Evolutionary conservation across 2,329 filamentous ascomycete genomes (phyloP).

Genomic region (Fusarium falciforme): DNA sequence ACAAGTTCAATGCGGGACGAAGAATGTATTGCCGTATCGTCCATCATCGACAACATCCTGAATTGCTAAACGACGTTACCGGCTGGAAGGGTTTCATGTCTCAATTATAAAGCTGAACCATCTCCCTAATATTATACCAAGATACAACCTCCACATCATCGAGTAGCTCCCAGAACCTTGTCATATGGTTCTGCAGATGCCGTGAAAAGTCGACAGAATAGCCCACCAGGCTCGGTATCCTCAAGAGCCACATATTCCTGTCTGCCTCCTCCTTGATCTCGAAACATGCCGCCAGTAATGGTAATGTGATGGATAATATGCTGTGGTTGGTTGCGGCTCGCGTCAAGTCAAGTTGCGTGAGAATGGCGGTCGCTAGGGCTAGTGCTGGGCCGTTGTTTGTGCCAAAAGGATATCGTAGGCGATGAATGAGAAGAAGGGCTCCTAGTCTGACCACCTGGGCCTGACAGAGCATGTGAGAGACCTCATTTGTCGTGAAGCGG

Average conservation of each 20-base stretch:
- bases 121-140: background rate
- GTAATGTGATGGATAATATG: background rate
- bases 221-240: background rate
- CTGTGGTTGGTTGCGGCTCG: slow-evolving; percentile 2
- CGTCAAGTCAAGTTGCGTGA: slow-evolving; percentile 40
- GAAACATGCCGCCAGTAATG: slow-evolving; percentile 37
- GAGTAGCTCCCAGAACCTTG: background rate
- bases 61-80: background rate
- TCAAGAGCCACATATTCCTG: slow-evolving; percentile 2
- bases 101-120: background rate
- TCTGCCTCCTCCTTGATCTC: slow-evolving; percentile 30
- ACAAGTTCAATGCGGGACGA: slow-evolving; percentile 61
- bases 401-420: slow-evolving; percentile 38
- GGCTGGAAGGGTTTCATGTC: background rate
- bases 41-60: slow-evolving; percentile 18
- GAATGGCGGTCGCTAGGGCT: slow-evolving; percentile 35
- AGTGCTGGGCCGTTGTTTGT: slow-evolving; percentile 28
- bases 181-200: background rate
- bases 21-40: slow-evolving; percentile 49
- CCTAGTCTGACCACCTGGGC: slow-evolving; percentile 39
- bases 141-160: background rate
- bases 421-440: slow-evolving; percentile 39
- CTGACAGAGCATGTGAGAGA: slow-evolving; percentile 46
- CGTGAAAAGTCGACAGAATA: background rate
- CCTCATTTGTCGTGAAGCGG: slow-evolving; percentile 33